Percentiles rank a stretch among this genome's conserved stretches.
phyloP scores from a whole-genome alignment of 352 stramenopile species.

The Phytophthora hibernalis region DNA sequence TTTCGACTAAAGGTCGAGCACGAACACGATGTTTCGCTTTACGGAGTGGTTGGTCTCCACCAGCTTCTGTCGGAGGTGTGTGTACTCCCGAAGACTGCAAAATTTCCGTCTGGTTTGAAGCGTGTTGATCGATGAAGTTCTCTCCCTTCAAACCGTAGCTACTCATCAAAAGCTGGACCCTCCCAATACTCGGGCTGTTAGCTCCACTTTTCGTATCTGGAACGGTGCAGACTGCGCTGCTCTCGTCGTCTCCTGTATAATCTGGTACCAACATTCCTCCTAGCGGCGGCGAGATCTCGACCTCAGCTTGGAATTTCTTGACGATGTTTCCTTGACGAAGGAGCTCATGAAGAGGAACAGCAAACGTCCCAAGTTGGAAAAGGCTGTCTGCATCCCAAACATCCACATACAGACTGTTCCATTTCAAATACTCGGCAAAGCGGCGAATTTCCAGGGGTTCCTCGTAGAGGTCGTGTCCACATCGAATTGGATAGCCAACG shows the following conservation, averaged over 20 bases:
- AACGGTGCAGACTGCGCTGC: constrained; percentile 18
- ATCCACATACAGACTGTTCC: constrained; percentile 89
- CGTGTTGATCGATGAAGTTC: constrained; percentile 31
- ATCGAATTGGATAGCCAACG: constrained; percentile 77
- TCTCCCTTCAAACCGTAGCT: constrained; percentile 85
- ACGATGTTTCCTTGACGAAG: constrained; percentile 90
- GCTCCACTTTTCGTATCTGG: constrained; percentile 10
- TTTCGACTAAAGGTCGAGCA: constrained; percentile 74
- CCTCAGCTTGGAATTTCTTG: constrained; percentile 91
- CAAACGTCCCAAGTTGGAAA: constrained; percentile 87
- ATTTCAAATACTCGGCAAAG: constrained; percentile 91
- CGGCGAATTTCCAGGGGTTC: constrained; percentile 70
- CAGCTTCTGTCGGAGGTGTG: neutral
- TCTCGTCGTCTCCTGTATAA: constrained; percentile 20
- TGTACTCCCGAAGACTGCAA: neutral
- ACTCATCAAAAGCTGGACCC: constrained; percentile 89
- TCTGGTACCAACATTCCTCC: constrained; percentile 10
- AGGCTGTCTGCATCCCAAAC: constrained; percentile 94
- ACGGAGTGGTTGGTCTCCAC: constrained; percentile 7
- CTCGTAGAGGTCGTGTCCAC: constrained; percentile 68
- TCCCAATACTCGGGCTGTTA: constrained; percentile 28
- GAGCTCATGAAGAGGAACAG: constrained; percentile 87
- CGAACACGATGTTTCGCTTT: constrained; percentile 72
- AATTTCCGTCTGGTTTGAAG: constrained; percentile 3
- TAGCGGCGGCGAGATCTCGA: constrained; percentile 58